Percentiles rank a stretch among this genome's conserved stretches.
Conservation (phyloP, 805 yeast species). For the Wickerhamiella spandovensis region DNA sequence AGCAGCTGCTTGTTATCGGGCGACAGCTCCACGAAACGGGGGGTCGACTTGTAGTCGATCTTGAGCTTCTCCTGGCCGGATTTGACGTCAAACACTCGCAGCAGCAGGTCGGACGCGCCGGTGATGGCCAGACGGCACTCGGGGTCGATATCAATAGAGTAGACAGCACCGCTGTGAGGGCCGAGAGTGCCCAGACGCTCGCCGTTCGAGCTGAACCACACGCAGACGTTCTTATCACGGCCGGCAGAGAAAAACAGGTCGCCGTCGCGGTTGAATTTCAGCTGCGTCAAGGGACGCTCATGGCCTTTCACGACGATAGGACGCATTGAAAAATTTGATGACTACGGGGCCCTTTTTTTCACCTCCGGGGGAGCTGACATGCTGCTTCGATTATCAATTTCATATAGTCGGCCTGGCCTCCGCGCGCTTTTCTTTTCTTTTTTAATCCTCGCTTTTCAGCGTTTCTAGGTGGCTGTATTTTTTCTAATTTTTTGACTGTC, state of each 20-base stretch:
- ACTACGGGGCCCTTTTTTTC: too few species aligned
- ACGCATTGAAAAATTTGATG: slow-evolving; percentile 13
- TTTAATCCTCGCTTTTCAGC: too few species aligned
- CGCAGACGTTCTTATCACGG: slow-evolving; percentile 71
- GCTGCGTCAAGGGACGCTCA: slow-evolving; percentile 95
- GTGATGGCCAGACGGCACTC: slow-evolving; percentile 62
- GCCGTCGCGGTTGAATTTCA: slow-evolving; percentile 90
- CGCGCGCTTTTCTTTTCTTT: too few species aligned
- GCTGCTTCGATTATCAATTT: too few species aligned
- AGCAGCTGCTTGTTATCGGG: slow-evolving; percentile 57
- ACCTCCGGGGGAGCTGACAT: too few species aligned
- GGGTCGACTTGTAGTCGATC: slow-evolving; percentile 73
- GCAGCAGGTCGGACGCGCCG: slow-evolving; percentile 80
- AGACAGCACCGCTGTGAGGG: slow-evolving; percentile 87
- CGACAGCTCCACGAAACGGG: slow-evolving; percentile 75
- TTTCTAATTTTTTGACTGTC: too few species aligned
- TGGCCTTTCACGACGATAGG: slow-evolving; percentile 56
- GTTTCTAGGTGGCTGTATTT: too few species aligned
- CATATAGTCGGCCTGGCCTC: too few species aligned
- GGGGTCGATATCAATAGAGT: slow-evolving; percentile 79
- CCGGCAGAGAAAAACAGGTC: slow-evolving; percentile 86
- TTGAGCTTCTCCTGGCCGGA: slow-evolving; percentile 65
- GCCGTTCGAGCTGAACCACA: slow-evolving; percentile 93
- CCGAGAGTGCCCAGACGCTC: slow-evolving; percentile 88
- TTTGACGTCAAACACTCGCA: slow-evolving; percentile 71